Base-by-base conservation (phyloP, 331 rosid species). In the Telfairia occidentalis region DNA sequence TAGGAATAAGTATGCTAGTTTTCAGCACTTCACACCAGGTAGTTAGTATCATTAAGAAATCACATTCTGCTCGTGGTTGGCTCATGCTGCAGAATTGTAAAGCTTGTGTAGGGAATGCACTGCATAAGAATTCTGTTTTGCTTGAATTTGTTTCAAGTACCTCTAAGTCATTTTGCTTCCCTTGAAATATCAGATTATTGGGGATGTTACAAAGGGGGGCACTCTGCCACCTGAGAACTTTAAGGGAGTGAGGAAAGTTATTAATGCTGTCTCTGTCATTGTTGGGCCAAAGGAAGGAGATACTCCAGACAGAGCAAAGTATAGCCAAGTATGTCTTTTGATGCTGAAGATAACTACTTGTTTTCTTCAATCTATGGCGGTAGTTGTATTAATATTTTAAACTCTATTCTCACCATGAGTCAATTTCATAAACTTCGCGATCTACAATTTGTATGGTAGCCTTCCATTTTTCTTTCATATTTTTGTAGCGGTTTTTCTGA, bases 231-330 rank as follows among this genome's bases (percentile, higher is more conserved):
- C 96, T 30, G 91, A 88, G 69, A 80, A 81, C 81, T 92, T 90
- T 71, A 86, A 86, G 82, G 96, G 96, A 73, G 96, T 90, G 78
- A 88, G 85, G 87, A 92, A 81, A 75, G 90, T 92, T 70, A 86
- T 92, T 78, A 92, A 90, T 81, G 88, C 91, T 42, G 90, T 82
- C 79, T 88, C 97, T 42, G 96, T 92, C 77, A 92, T 90, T 77
- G 95, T 92, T 74, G 97, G 97, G 16, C 97, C 97, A 43, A 90
- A 92, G 85, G 97, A 92, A 87, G 97, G 97, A 46, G 87, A 88
- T 80, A 92, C 97, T 78, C 96, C 96, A 28, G 97, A 92, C 63
- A 84, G 97, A 82, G 92, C 88, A 81, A 92, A 92, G 74, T 92
- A 92, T 79, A 90, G 91, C 81, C 97, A 92, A 78, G 97, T 90